These are phyloP conservation scores for Nicotiana sylvestris DNA, from an alignment of 257 asterid genomes.

Conservation along the genomic window DNA sequence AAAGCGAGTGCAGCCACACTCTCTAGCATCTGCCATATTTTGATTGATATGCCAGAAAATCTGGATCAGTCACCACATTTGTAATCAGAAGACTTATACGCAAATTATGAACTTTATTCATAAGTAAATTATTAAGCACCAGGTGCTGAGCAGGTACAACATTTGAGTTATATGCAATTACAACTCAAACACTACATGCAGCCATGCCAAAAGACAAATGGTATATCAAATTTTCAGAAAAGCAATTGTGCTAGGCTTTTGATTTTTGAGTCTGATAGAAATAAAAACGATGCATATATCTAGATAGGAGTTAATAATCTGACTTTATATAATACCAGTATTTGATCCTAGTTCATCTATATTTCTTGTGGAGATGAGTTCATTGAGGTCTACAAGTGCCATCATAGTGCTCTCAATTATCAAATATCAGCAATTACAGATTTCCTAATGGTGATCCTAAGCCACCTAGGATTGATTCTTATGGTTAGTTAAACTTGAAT, in stretches of 20 bases:
- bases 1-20: no score
- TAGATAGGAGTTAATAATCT: background rate
- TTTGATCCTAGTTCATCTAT: background rate
- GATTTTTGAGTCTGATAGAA: background rate
- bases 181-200: no score
- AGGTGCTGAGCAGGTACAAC: no score
- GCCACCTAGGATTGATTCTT: constrained; percentile 3
- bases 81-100: no score
- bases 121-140: no score
- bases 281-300: background rate
- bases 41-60: no score
- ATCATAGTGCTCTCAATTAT: background rate
- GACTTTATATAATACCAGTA: background rate
- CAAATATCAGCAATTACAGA: background rate
- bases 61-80: no score
- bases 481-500: background rate
- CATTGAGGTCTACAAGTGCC: background rate
- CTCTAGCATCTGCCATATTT: no score
- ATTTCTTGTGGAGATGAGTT: background rate
- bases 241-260: background rate
- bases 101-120: no score
- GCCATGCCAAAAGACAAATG: no score
- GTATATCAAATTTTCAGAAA: background rate
- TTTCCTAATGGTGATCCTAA: background rate
- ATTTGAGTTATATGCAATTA: no score